These are phyloP conservation scores for Lasiodiplodia hormozganensis DNA, from an alignment of 2,329 filamentous ascomycete genomes.

Conservation along the genomic window DNA sequence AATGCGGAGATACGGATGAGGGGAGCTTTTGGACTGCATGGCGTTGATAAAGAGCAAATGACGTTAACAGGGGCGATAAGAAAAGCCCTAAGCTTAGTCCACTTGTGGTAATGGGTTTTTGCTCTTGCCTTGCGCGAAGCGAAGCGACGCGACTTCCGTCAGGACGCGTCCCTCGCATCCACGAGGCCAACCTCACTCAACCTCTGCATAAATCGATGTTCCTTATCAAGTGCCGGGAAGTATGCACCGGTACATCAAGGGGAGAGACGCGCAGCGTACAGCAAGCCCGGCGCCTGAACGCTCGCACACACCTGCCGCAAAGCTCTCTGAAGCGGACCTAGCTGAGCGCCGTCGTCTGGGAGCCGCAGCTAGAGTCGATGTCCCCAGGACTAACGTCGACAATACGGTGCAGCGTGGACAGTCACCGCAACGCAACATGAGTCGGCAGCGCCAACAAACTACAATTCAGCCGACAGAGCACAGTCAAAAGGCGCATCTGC, in stretches of 20 bases:
- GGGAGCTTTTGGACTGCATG: constrained; percentile 20
- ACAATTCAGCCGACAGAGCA: background rate
- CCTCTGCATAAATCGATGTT: background rate
- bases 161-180: constrained; percentile 8
- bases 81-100: background rate
- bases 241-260: background rate
- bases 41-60: constrained; percentile 7
- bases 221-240: background rate
- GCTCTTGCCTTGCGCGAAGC: background rate
- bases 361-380: background rate
- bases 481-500: background rate
- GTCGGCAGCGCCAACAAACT: background rate
- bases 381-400: background rate
- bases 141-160: background rate
- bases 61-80: constrained; percentile 20
- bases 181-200: background rate
- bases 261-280: background rate
- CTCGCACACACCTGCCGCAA: background rate
- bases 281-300: background rate
- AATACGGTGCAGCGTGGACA: background rate
- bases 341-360: background rate
- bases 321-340: background rate
- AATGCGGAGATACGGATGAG: constrained; percentile 1
- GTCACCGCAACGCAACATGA: background rate
- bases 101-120: background rate